Conservation (phyloP, 2,329 filamentous ascomycete species). For the Graphilbum sp. region DNA sequence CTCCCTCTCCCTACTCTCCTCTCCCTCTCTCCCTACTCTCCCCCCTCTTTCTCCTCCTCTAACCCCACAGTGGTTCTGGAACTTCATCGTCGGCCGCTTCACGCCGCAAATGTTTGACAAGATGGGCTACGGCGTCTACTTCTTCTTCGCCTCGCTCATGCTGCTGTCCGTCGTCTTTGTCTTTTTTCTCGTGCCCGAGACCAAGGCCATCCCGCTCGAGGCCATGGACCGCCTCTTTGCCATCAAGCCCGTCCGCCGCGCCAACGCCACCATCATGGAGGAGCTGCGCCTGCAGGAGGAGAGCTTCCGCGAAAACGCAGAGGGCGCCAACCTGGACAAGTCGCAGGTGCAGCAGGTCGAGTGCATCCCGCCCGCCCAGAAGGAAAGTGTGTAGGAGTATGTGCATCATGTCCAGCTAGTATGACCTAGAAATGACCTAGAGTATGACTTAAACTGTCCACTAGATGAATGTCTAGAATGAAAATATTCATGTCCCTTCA, state of each 20-base stretch:
- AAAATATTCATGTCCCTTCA: no score
- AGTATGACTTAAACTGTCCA: no score
- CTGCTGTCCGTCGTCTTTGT: conserved; percentile 40
- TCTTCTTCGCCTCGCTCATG: conserved; percentile 52
- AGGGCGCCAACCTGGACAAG: conserved; percentile 1
- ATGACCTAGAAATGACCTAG: no score
- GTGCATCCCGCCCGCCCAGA: no score
- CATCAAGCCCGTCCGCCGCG: conserved; percentile 25
- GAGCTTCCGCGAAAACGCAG: not conserved
- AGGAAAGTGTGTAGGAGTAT: no score
- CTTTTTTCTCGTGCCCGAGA: conserved; percentile 48
- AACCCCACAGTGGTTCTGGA: conserved; percentile 44
- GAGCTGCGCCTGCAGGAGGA: conserved; percentile 16
- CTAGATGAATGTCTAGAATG: no score
- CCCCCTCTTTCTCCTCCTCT: not conserved
- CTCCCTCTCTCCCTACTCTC: not conserved
- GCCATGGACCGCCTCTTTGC: conserved; percentile 47
- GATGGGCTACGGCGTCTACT: conserved; percentile 48
- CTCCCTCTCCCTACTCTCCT: not conserved
- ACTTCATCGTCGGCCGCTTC: conserved; percentile 53
- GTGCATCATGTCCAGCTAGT: no score
- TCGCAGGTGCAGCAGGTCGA: not conserved
- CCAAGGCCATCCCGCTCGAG: conserved; percentile 48
- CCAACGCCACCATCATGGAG: conserved; percentile 26
- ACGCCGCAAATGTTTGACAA: conserved; percentile 47